Conservation (phyloP, 495 filamentous ascomycete species). For the Xylaria venustula region DNA sequence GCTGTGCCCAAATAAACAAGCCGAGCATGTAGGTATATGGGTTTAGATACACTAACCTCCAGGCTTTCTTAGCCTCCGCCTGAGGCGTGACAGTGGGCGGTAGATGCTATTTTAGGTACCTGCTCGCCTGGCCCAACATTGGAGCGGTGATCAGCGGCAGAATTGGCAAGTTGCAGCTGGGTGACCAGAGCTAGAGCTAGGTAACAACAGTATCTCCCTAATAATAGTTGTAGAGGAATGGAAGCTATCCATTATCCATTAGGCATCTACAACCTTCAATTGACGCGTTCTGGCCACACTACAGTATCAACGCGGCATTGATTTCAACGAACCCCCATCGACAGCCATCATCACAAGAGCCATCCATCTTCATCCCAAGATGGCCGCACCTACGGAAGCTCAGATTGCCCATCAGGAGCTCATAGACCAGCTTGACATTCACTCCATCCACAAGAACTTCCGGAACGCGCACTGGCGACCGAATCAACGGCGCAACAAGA, state of each 20-base stretch:
- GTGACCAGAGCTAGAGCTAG: too few relatives aligned
- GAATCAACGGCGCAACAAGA: slow-evolving; percentile 93
- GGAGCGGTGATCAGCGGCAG: slow-evolving; percentile 4
- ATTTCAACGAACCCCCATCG: not conserved
- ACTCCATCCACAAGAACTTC: slow-evolving; percentile 76
- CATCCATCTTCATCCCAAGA: slow-evolving; percentile 6
- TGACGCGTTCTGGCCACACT: not conserved
- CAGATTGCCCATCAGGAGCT: slow-evolving; percentile 56
- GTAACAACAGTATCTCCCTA: too few relatives aligned
- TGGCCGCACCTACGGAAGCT: slow-evolving; percentile 33
- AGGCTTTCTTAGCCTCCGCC: too few relatives aligned
- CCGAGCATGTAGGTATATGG: too few relatives aligned
- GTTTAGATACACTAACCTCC: too few relatives aligned
- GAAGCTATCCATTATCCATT: not conserved
- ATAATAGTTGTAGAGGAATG: not conserved
- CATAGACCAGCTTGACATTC: slow-evolving; percentile 85
- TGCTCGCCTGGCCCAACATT: too few relatives aligned
- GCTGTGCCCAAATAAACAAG: too few relatives aligned
- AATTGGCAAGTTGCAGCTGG: not conserved
- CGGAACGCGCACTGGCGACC: slow-evolving; percentile 87
- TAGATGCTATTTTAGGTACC: too few relatives aligned
- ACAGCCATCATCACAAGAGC: slow-evolving; percentile 7
- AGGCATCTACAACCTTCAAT: not conserved
- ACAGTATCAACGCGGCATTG: not conserved
- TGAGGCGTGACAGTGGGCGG: too few relatives aligned